Evolutionary conservation across 257 asterid genomes (phyloP), one percentile per base, ranked within the genome.

Genomic region (Schizonepeta tenuifolia): DNA sequence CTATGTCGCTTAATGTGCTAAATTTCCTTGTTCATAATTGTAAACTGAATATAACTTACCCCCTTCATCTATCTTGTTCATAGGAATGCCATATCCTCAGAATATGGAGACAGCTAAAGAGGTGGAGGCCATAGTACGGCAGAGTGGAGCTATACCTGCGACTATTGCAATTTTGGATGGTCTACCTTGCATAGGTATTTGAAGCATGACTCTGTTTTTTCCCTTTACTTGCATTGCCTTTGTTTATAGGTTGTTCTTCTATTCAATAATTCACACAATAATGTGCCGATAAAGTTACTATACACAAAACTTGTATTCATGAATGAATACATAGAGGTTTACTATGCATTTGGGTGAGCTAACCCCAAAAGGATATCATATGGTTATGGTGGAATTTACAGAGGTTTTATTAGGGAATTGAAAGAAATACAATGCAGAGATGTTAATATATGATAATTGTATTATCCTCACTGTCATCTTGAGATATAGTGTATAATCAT

Each of bases 61-160:
- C 36, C 7, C 21, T 77, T 70, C 21, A 21, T 56, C 38, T 59
- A 11, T 38, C 59, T 24, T 66, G 41, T 72, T 22, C 69, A 65
- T 54, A 94, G 98, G 98, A 69, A 94, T 94, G 98, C 99, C 99
- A 17, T 91, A 91, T 88, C 98, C 99, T 71, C 90, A 86, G 75
- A 94, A 94, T 84, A 69, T 94, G 55, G 90, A 83, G 85, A 90
- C 96, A 41, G 99, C 98, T 15, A 89, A 83, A 78, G 90, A 88
- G 79, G 89, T 91, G 79, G 93, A 91, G 86, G 87, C 83, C 67
- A 82, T 87, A 57, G 89, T 94, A 51, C 79, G 90, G 68, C 79
- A 84, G 57, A 88, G 89, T 69, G 98, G 96, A 81, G 98, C 99
- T 63, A 72, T 83, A 47, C 98, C 99, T 78, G 98, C 98, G 17